Evolutionary conservation across 805 yeast species (phyloP), one percentile per base, ranked within the genome.

Genomic region (Hanseniaspora valbyensis): DNA sequence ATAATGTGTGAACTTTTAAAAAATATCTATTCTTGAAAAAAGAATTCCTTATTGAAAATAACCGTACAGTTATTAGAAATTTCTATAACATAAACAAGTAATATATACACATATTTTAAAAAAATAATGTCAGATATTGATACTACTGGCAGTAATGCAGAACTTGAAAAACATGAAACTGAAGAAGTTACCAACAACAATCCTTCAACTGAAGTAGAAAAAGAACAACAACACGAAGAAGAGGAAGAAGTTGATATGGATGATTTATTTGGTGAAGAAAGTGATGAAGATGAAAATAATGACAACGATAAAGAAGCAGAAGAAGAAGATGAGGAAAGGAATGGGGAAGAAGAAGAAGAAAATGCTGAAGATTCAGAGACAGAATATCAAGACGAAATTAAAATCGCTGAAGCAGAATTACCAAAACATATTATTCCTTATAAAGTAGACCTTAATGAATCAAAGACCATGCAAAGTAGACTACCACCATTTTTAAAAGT

Each of bases 401-500:
- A 63, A 42, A 69, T 64, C 52, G 62, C 57, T 28, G 62, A 63
- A 54, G 61, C 61, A n/a, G 63, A 74, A 59, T 52, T 67, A 60
- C 50, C 70, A 60, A 54, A 75, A 62, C 63, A 66, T 60, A 60
- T 70, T 56, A 62, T 65, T 67, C 60, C 83, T 72, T 55, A 75
- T 74, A 61, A 68, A 50, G 63, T 73, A 7, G 76, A 72, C 52
- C 63, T 68, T 1, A 61, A 69, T 1, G 61, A 36, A 61, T 48
- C 61, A 59, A 72, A 57, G 61, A 71, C 62, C 66, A 67, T 54
- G 76, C 83, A 45, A 81, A 83, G 54, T 14, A 45, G 50, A 45
- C 68, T 89, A 54, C 98, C 98, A 2, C 80, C 86, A 19, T 90
- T 85, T 59, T 67, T 92, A 52, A 78, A 77, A 49, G 78, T 89